These are phyloP conservation scores for Scalesia atractyloides DNA, from an alignment of 129 eudicot species.

Conservation along the genomic window DNA sequence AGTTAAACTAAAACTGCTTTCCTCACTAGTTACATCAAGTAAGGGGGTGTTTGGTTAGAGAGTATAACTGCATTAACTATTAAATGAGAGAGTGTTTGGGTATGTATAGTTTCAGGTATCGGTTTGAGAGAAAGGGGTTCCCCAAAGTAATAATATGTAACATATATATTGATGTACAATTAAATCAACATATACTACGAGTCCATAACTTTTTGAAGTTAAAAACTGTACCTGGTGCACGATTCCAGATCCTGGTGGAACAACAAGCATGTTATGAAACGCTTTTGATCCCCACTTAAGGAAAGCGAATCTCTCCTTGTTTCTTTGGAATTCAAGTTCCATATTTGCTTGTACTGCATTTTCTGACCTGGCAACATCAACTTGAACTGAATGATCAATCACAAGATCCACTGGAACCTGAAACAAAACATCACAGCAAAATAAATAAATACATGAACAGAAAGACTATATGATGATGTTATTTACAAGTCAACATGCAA, in stretches of 20 bases:
- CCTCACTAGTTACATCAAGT: conserved; percentile 12
- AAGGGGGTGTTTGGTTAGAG: conserved; percentile 5
- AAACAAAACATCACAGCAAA: conserved; percentile 24
- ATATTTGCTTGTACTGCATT: conserved; percentile 92
- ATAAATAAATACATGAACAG: neutral
- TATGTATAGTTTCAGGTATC: neutral
- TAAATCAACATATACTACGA: neutral
- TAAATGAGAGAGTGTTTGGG: neutral
- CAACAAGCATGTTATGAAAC: conserved; percentile 96
- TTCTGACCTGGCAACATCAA: conserved; percentile 88
- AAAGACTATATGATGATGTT: neutral
- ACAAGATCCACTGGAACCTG: conserved; percentile 99
- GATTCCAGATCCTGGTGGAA: conserved; percentile 99
- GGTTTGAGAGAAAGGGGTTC: conserved; percentile 1
- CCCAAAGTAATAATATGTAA: neutral
- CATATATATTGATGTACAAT: conserved; percentile 2
- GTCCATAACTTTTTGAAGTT: neutral
- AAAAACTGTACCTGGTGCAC: conserved; percentile 79
- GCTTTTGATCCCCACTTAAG: conserved; percentile 97
- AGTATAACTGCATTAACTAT: neutral
- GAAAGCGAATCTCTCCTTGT: conserved; percentile 90
- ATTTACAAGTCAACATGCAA: neutral
- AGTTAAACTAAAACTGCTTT: neutral
- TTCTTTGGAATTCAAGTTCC: conserved; percentile 90
- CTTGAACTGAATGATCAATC: conserved; percentile 95